Conservation (phyloP, 2,329 filamentous ascomycete genomes). For the Paraphaeosphaeria sporulosa region DNA sequence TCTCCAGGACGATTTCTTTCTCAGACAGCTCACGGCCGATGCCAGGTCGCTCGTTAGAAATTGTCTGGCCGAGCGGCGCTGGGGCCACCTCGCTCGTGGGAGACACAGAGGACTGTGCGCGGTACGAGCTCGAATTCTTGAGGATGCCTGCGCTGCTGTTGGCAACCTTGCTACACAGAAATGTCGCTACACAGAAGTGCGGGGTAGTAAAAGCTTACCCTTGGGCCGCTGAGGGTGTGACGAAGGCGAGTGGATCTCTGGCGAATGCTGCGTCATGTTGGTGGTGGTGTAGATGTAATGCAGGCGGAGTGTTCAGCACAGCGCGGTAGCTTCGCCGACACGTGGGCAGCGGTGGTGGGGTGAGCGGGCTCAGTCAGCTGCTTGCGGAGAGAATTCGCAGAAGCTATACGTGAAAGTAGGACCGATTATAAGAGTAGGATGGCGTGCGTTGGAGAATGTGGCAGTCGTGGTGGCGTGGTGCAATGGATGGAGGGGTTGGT, state of each 20-base stretch:
- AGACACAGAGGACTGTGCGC: conserved; percentile 58
- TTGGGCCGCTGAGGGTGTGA: conserved; percentile 54
- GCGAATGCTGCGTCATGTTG: conserved; percentile 46
- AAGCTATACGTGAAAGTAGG: not conserved
- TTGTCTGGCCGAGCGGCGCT: conserved; percentile 42
- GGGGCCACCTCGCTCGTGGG: conserved; percentile 51
- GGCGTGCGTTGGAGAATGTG: not conserved
- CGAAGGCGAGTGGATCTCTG: conserved; percentile 43
- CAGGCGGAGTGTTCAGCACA: conserved; percentile 6
- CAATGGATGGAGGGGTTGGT: conserved; percentile 13
- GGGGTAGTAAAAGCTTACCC: conserved; percentile 38
- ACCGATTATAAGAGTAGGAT: not conserved
- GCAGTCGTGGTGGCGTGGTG: conserved; percentile 23
- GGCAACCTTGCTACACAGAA: not conserved
- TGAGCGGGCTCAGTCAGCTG: conserved; percentile 10
- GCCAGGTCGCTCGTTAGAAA: conserved; percentile 48
- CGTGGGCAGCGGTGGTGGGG: conserved; percentile 18
- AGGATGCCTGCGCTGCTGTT: conserved; percentile 74
- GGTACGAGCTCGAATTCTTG: conserved; percentile 79
- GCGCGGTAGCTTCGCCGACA: conserved; percentile 9
- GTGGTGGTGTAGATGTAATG: conserved; percentile 15
- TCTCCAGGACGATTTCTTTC: conserved; percentile 91
- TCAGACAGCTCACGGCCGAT: conserved; percentile 66
- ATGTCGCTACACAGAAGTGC: not conserved
- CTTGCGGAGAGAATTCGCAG: not conserved